Evolutionary conservation across 2,329 filamentous ascomycete genomes (phyloP), one percentile per base, ranked within the genome.

Genomic region (Monosporascus cannonballus): DNA sequence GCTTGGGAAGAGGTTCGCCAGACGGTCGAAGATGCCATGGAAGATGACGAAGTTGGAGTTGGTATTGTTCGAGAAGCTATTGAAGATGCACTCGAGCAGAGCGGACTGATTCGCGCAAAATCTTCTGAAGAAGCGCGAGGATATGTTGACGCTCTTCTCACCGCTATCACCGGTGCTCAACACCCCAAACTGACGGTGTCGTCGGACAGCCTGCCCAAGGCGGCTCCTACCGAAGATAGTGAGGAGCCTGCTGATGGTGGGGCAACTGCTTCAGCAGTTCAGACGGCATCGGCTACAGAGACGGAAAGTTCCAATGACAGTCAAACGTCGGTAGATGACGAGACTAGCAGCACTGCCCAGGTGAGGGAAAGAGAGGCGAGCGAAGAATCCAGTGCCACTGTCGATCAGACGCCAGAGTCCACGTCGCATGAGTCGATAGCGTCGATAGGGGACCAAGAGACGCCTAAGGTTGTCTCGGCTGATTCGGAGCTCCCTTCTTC

Each of bases 1-100:
- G 71, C 75, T 15, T 84, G 80, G 80, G 72, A 77, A 47, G 76
- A 80, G 49, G 75, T 83, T 65, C 79, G 77, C 60, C 66, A 69
- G 27, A 77, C 75, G 64, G 78, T 83, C 15, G 78, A 83, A 51
- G 73, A 81, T 50, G 76, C 78, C 2, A 77, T 84, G 50, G 77
- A 83, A 56, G 76, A 80, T 56, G 81, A 84, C 49, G 77, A 79
- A 46, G 67, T 75, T 11, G 80, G 80, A 25, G 64, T 80, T 30
- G 71, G 72, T 6, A 72, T 73, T 8, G 76, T 83, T 17, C 72
- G 77, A 46, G 78, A 81, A 53, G 76, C 77, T 5, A 76, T 84
- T 24, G 73, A 79, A 54, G 73, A 80, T 44, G 80, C 80, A 1
- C 70, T 84, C 2, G 73, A 78, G 53, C 74, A 80, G 61, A 80